phyloP scores from a whole-genome alignment of 2,329 filamentous ascomycete species.

The Aspergillus persii region DNA sequence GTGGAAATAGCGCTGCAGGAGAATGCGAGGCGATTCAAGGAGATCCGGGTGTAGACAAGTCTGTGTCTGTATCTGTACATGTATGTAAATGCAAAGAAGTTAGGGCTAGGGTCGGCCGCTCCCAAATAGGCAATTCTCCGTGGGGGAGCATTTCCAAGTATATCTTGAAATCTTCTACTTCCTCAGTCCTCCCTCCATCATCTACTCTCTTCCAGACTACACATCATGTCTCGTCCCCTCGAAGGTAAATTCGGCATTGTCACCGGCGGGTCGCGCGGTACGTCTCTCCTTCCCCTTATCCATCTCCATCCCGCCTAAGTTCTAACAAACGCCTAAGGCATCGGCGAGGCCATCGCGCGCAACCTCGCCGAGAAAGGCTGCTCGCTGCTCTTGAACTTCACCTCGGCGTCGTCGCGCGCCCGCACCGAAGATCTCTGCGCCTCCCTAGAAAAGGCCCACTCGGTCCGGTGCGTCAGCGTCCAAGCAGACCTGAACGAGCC shows the following conservation, averaged over 20 bases:
- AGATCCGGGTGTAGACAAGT: conserved; percentile 27
- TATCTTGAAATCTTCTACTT: not conserved
- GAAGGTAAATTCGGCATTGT: conserved; percentile 76
- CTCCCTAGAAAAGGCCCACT: conserved; percentile 56
- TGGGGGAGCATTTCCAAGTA: conserved; percentile 3
- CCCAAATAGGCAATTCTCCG: conserved; percentile 28
- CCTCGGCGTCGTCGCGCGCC: conserved; percentile 58
- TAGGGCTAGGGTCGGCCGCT: conserved; percentile 2
- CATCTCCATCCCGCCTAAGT: not conserved
- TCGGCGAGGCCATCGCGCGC: conserved; percentile 66
- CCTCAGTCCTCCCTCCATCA: not conserved
- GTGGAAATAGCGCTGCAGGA: conserved; percentile 65
- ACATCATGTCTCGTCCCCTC: conserved; percentile 40
- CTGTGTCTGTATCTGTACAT: not conserved
- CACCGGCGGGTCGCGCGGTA: conserved; percentile 77
- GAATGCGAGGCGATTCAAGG: conserved; percentile 56
- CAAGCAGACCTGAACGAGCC: conserved; percentile 70
- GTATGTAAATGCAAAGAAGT: not conserved
- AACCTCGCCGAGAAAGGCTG: conserved; percentile 72
- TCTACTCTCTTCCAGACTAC: not conserved
- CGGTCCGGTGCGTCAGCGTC: conserved; percentile 59
- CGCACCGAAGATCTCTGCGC: conserved; percentile 55
- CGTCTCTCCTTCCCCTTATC: conserved; percentile 8
- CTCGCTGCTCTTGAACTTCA: conserved; percentile 70
- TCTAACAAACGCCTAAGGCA: conserved; percentile 53